Evolutionary conservation across 306 rosid genomes (phyloP), one percentile per base, ranked within the genome.

Genomic region (Pyrus pyrifolia): DNA sequence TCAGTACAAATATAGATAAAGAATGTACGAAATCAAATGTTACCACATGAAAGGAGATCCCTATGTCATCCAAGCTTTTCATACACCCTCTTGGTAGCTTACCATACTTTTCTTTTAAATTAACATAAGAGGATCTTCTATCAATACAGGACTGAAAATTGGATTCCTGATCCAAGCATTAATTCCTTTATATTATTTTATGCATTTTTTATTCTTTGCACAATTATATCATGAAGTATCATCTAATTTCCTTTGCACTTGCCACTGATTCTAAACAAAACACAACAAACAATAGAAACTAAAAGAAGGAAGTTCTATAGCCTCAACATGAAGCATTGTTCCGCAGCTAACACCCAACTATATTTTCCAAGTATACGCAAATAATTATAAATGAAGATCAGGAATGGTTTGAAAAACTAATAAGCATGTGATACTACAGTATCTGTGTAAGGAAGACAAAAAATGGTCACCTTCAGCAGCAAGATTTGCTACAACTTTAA

Each of bases 401-500:
- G 18, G 55, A 49, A 49, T 15, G 21, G 18, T 49, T 49, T 49
- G 55, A 49, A 49, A 49, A 15, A 49, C 55, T 49, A 49, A 49
- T 6, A 82, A 80, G 63, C 61, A 73, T 49, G 78, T 60, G 83
- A 76, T 61, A 44, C 6, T 29, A 35, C 25, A 52, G 49, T 6
- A 25, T 33, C 19, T 25, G 14, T 22, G 71, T 33, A 55, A n/a
- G 66, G 30, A 73, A 53, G 62, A 53, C 44, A 13, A 53, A 38
- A 33, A 42, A 61, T 51, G 71, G 19, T 58, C 78, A 96, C 99
- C 99, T 96, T 96, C 99, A 70, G 99, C 99, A 57, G 99, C 99
- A 70, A 96, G 93, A 91, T 96, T 96, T 79, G 99, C 99, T 44
- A 96, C 99, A 29, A 92, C 99, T 92, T 96, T 92, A 83, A 96